These are phyloP conservation scores for Coffea canephora DNA, from an alignment of 257 asterid genomes.

Conservation along the genomic window DNA sequence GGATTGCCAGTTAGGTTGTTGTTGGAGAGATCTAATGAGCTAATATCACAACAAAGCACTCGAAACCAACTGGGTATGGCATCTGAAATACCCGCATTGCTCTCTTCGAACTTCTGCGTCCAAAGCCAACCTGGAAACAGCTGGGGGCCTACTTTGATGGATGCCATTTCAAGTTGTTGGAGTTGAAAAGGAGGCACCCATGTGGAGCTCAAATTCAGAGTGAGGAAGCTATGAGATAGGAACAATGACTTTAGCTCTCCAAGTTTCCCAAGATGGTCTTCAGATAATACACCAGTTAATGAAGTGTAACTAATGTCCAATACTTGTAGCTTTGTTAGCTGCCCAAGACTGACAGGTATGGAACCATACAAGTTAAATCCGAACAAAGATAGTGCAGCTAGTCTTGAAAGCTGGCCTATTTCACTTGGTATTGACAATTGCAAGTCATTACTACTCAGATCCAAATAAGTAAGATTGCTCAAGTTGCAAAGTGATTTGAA, in stretches of 20 bases:
- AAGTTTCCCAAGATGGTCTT: constrained; percentile 9
- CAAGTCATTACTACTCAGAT: not conserved
- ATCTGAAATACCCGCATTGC: constrained; percentile 8
- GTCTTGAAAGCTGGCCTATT: not conserved
- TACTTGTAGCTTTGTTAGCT: not conserved
- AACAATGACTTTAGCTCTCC: not conserved
- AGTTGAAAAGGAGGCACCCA: constrained; percentile 24
- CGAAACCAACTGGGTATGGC: constrained; percentile 14
- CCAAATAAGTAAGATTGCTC: not conserved
- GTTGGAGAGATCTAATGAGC: constrained; percentile 6
- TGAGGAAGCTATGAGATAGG: constrained; percentile 6
- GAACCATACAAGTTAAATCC: not conserved
- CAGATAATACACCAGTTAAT: not conserved
- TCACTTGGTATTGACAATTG: not conserved
- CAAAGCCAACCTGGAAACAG: constrained; percentile 18
- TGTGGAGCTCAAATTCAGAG: constrained; percentile 2
- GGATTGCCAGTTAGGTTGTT: constrained; percentile 10
- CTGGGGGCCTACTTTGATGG: constrained; percentile 10
- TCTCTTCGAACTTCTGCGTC: not conserved
- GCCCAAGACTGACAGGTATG: constrained; percentile 5
- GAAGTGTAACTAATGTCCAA: too few species aligned
- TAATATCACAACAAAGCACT: not conserved
- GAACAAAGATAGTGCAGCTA: not conserved
- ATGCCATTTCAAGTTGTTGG: not conserved
- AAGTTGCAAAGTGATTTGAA: not conserved